A percentile compares a stretch with the other conserved stretches of the same genome.
Conservation (phyloP, 2,329 filamentous ascomycete genomes). For the Xylariales sp. region DNA sequence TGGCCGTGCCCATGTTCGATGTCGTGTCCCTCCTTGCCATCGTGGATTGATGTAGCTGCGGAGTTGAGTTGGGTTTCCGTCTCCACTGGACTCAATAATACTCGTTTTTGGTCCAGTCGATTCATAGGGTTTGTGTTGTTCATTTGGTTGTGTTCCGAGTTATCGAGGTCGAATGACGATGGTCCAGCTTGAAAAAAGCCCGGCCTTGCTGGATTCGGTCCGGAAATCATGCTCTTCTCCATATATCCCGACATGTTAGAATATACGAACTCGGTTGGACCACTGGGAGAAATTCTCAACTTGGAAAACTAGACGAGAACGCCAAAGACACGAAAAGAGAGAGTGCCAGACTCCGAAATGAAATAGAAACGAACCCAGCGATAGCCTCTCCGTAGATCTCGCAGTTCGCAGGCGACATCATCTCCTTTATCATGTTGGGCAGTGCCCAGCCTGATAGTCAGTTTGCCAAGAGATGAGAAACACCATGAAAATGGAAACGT, state of each 20-base stretch:
- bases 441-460: slow-evolving; percentile 5
- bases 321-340: slow-evolving; percentile 5
- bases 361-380: slow-evolving; percentile 15
- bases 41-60: slow-evolving; percentile 17
- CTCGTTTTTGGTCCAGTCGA: slow-evolving; percentile 15
- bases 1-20: slow-evolving; percentile 17
- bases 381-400: slow-evolving; percentile 8
- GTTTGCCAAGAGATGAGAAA: slow-evolving; percentile 21
- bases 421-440: slow-evolving; percentile 8
- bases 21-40: slow-evolving; percentile 16
- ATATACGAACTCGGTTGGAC: background rate
- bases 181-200: slow-evolving; percentile 1
- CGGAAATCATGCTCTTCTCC: slow-evolving; percentile 7
- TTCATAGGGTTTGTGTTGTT: slow-evolving; percentile 8
- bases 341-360: slow-evolving; percentile 12
- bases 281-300: too few relatives aligned
- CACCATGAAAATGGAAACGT: slow-evolving; percentile 7
- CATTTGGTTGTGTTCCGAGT: background rate
- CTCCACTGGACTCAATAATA: slow-evolving; percentile 6
- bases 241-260: slow-evolving; percentile 3
- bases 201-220: background rate
- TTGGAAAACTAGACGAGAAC: background rate
- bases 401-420: background rate
- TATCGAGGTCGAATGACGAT: slow-evolving; percentile 3
- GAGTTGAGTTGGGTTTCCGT: slow-evolving; percentile 17